Conservation (phyloP, 1,284 basidiomycete genomes). For the Papiliotrema terrestris region DNA sequence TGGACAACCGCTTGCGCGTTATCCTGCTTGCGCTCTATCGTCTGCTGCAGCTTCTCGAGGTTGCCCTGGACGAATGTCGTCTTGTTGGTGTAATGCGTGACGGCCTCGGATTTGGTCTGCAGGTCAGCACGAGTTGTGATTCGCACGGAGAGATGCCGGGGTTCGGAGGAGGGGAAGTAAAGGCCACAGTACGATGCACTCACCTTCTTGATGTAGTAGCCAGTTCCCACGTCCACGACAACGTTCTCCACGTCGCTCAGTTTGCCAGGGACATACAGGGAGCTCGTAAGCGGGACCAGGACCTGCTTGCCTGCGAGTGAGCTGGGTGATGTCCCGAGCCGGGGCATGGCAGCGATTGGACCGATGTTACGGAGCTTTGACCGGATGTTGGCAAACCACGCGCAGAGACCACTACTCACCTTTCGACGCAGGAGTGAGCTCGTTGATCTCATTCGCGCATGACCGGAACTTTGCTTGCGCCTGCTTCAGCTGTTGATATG, state of each 20-base stretch:
- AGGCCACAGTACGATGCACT: constrained; percentile 16
- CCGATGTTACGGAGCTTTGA: too few species aligned
- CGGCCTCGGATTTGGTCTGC: constrained; percentile 74
- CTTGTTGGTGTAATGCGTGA: constrained; percentile 71
- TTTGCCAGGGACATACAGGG: constrained; percentile 91
- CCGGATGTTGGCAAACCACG: too few species aligned
- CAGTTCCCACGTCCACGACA: constrained; percentile 92
- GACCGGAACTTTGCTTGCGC: constrained; percentile 89
- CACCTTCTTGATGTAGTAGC: constrained; percentile 94
- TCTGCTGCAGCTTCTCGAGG: constrained; percentile 75
- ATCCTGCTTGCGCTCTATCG: constrained; percentile 83
- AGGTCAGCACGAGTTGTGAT: not conserved
- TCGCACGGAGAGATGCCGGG: not conserved
- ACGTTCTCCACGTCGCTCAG: constrained; percentile 79
- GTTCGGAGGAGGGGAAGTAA: not conserved
- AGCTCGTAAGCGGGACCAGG: constrained; percentile 88
- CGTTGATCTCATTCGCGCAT: constrained; percentile 75
- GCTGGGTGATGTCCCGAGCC: too few species aligned
- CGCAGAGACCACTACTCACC: too few species aligned
- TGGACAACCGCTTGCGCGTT: constrained; percentile 71
- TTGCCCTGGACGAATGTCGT: constrained; percentile 74
- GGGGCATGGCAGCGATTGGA: too few species aligned
- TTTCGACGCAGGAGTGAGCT: constrained; percentile 70
- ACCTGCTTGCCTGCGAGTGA: constrained; percentile 68
- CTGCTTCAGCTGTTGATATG: constrained; percentile 86